A percentile compares a stretch with the other conserved stretches of the same genome.
Conservation (phyloP, 2,329 filamentous ascomycete species). For the Fusarium sp. region DNA sequence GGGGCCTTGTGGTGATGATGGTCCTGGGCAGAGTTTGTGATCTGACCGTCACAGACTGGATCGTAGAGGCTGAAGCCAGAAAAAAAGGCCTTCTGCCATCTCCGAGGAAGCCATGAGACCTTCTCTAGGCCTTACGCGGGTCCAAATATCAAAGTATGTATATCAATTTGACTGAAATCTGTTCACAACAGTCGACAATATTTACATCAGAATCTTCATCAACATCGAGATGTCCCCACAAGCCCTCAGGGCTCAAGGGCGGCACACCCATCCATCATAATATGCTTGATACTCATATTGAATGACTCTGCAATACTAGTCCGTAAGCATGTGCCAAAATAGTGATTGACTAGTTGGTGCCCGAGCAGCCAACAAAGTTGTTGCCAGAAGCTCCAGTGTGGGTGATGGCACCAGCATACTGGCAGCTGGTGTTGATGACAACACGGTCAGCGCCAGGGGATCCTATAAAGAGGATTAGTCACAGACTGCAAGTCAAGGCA, state of each 20-base stretch:
- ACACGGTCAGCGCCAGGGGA: constrained; percentile 75
- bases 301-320: neutral
- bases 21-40: neutral
- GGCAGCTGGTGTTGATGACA: constrained; percentile 68
- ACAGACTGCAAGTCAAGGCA: fast-evolving
- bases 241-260: neutral
- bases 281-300: neutral
- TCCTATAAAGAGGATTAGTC: constrained; percentile 33
- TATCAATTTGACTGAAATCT: neutral
- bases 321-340: neutral
- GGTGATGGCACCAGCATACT: constrained; percentile 74
- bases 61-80: neutral
- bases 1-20: neutral
- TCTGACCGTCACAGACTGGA: neutral
- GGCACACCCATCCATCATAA: neutral
- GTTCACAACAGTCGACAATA: neutral
- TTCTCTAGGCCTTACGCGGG: no score
- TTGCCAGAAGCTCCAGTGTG: constrained; percentile 78
- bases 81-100: neutral
- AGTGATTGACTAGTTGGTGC: constrained; percentile 49
- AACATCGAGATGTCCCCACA: neutral
- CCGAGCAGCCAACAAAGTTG: constrained; percentile 73
- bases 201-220: neutral
- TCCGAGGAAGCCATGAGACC: neutral
- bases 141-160: neutral